A percentile compares a stretch with the other conserved stretches of the same genome.
These are phyloP conservation scores for Capronia coronata DNA, from an alignment of 2,329 filamentous ascomycete genomes.

Conservation along the genomic window DNA sequence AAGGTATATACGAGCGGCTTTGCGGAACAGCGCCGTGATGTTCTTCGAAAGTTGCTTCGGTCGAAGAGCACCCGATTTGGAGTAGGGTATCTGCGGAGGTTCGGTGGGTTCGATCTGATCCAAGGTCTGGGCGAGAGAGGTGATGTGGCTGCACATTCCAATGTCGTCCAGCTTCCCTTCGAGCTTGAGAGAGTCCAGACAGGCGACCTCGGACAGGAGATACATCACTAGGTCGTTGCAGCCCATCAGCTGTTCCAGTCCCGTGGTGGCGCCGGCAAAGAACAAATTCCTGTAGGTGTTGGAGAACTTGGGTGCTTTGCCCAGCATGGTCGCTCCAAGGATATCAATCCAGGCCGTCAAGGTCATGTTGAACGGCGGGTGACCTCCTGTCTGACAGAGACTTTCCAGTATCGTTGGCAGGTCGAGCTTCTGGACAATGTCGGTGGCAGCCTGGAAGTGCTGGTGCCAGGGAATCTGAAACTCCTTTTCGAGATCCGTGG, in stretches of 20 bases:
- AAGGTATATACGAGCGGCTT: constrained; percentile 92
- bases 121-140: constrained; percentile 64
- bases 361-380: constrained; percentile 90
- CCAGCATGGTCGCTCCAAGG: constrained; percentile 85
- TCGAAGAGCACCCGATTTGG: constrained; percentile 63
- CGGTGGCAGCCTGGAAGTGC: constrained; percentile 87
- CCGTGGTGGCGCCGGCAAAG: constrained; percentile 58
- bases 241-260: constrained; percentile 89
- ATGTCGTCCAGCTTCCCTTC: constrained; percentile 75
- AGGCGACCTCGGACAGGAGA: constrained; percentile 93
- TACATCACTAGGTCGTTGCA: constrained; percentile 98
- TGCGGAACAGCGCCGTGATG: constrained; percentile 83
- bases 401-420: constrained; percentile 60
- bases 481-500: constrained; percentile 71
- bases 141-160: constrained; percentile 80
- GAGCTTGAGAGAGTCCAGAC: constrained; percentile 79
- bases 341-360: constrained; percentile 95
- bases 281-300: constrained; percentile 96
- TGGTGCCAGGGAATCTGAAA: constrained; percentile 86
- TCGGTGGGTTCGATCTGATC: constrained; percentile 36
- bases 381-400: constrained; percentile 46
- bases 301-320: constrained; percentile 76
- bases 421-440: constrained; percentile 76
- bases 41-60: constrained; percentile 79
- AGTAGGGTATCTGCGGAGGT: constrained; percentile 54